Evolutionary conservation across 805 yeast genomes (phyloP), one percentile per base, ranked within the genome.

Genomic region (Cephaloascus albidus): DNA sequence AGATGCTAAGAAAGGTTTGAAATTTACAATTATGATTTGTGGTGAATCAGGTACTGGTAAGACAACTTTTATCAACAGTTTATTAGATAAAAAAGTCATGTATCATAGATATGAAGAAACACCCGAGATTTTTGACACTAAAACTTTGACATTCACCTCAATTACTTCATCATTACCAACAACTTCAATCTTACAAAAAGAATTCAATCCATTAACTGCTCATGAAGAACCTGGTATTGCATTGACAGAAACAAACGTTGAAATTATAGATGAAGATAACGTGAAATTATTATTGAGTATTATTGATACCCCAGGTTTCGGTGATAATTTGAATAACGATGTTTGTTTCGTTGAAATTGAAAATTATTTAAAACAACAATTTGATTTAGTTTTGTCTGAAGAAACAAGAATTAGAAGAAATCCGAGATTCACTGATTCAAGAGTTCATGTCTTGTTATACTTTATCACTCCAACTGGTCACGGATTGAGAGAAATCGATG

Each of bases 341-440:
- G 49, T 81, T 38, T 82, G 90, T 53, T 77, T 74, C 51, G 65
- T 62, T 10, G 93, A 84, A 53, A 74, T 84, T 38, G 74, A 76
- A 39, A 68, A 70, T 41, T 85, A 73, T 54, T 60, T 85, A 51
- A 83, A 81, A 54, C 87, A 81, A 54, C 90, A 84, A 53, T 84
- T 83, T 53, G 89, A 82, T 54, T 64, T 72, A 41, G 87, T 85
- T 0, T 69, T 88, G 36, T 86, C 85, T 2, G 96, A 88, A 56
- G 96, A 88, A 57, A 84, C 93, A 1, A 71, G 90, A 45, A 85
- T 88, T 46, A 74, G 74, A 58, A 80, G 97, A 70, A 85, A 86
- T 55, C 95, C 95, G 19, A 68, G 85, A 46, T 79, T 82, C 53
- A 80, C 74, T 48, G 90, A 85, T 61, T 71, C 88, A 15, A 68